Conservation (phyloP, 805 yeast genomes). For the Kodamaea kaohsiungensis region DNA sequence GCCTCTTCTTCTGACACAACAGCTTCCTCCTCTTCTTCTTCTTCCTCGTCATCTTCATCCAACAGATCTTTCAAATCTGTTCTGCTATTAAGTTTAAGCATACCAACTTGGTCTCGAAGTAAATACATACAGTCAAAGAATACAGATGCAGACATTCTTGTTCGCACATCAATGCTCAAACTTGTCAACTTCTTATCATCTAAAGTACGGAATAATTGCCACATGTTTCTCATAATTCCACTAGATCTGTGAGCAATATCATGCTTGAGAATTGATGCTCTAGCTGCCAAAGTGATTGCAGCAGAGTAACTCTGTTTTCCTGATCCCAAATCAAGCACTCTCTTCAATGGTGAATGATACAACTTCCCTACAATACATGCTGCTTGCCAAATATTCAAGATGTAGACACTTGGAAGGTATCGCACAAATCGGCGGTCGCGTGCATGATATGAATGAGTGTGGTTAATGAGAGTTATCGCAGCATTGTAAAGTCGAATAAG, state of each 20-base stretch:
- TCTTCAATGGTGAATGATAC: conserved; percentile 70
- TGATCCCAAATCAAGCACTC: conserved; percentile 63
- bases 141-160: conserved; percentile 90
- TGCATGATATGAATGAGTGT: conserved; percentile 61
- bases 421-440: conserved; percentile 63
- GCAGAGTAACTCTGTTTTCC: conserved; percentile 70
- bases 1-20: conserved; percentile 21
- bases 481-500: conserved; percentile 78
- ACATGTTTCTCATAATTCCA: conserved; percentile 90
- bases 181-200: conserved; percentile 50
- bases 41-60: conserved; percentile 16
- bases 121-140: conserved; percentile 89
- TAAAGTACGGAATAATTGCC: conserved; percentile 80
- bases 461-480: conserved; percentile 68
- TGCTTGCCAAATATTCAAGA: conserved; percentile 88
- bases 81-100: conserved; percentile 57
- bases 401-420: conserved; percentile 81
- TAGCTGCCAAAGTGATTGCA: conserved; percentile 67
- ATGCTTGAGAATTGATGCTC: conserved; percentile 84
- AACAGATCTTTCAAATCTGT: conserved; percentile 26
- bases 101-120: conserved; percentile 83
- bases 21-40: conserved; percentile 25
- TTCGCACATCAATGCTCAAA: conserved; percentile 58
- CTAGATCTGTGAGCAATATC: conserved; percentile 92
- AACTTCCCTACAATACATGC: conserved; percentile 80